Conservation (phyloP, 2,329 filamentous ascomycete genomes). For the Botrytis paeoniae region DNA sequence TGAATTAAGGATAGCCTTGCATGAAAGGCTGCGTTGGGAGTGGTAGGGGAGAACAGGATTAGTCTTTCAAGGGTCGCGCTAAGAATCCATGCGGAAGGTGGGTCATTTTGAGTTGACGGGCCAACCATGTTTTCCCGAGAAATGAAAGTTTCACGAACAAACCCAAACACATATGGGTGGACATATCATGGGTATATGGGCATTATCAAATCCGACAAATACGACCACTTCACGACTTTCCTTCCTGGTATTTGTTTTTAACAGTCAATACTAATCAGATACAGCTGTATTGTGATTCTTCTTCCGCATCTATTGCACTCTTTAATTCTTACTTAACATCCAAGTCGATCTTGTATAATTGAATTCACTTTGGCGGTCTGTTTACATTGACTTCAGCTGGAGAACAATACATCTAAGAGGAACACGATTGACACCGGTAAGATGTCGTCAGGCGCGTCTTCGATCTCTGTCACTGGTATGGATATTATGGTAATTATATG, state of each 20-base stretch:
- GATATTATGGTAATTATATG: too few relatives aligned
- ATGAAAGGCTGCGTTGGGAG: not conserved
- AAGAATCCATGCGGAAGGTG: not conserved
- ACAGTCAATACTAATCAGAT: not conserved
- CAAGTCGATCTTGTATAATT: not conserved
- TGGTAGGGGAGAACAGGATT: not conserved
- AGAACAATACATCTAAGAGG: not conserved
- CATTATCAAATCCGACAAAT: not conserved
- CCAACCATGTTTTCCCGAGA: slow-evolving; percentile 12
- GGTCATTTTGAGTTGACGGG: slow-evolving; percentile 2
- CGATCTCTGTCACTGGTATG: slow-evolving; percentile 40
- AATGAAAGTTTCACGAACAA: slow-evolving; percentile 1
- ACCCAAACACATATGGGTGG: not conserved
- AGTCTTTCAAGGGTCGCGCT: not conserved
- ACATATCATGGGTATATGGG: not conserved
- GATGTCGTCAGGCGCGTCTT: slow-evolving; percentile 35
- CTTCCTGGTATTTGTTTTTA: not conserved
- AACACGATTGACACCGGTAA: not conserved
- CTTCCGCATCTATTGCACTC: not conserved
- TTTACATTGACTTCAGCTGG: not conserved
- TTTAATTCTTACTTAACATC: not conserved
- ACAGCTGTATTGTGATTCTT: not conserved
- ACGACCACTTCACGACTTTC: not conserved
- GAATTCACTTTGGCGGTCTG: slow-evolving; percentile 13
- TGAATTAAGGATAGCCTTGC: not conserved